These are phyloP conservation scores for Perilla frutescens DNA, from an alignment of 257 asterid genomes.

Conservation along the genomic window DNA sequence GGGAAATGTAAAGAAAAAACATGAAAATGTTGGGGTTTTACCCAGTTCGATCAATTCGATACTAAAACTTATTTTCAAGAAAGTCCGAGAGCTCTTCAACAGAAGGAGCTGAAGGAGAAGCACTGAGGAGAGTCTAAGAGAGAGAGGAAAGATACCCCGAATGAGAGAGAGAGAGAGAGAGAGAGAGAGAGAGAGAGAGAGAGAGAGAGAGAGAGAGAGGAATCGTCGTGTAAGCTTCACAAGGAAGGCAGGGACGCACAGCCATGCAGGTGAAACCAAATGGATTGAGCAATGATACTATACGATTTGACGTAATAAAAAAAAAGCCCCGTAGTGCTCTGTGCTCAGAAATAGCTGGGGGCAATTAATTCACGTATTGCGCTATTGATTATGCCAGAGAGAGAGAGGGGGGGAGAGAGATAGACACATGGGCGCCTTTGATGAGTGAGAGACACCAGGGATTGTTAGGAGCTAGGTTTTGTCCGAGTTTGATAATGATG, in stretches of 20 bases:
- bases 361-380: neutral
- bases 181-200: slow-evolving; percentile 45
- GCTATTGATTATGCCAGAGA: slow-evolving; percentile 13
- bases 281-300: slow-evolving; percentile 1
- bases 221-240: slow-evolving; percentile 64
- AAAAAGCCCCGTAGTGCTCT: no score
- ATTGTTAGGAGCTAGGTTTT: slow-evolving; percentile 9
- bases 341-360: neutral
- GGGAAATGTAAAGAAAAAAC: no score
- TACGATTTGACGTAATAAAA: no score
- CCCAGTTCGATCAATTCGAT: slow-evolving; percentile 34
- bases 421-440: neutral
- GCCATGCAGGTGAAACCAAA: slow-evolving; percentile 70
- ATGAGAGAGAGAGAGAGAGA: neutral
- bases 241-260: slow-evolving; percentile 48
- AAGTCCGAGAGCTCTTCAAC: neutral
- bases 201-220: slow-evolving; percentile 23
- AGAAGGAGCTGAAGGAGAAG: no score
- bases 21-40: slow-evolving; percentile 31
- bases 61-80: slow-evolving; percentile 32
- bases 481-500: slow-evolving; percentile 17
- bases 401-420: neutral
- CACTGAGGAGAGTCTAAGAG: neutral
- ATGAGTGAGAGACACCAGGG: slow-evolving; percentile 12
- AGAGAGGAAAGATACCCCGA: no score